A percentile compares a stretch with the other conserved stretches of the same genome.
Conservation (phyloP, 306 rosid genomes). For the Quercus cerris region DNA sequence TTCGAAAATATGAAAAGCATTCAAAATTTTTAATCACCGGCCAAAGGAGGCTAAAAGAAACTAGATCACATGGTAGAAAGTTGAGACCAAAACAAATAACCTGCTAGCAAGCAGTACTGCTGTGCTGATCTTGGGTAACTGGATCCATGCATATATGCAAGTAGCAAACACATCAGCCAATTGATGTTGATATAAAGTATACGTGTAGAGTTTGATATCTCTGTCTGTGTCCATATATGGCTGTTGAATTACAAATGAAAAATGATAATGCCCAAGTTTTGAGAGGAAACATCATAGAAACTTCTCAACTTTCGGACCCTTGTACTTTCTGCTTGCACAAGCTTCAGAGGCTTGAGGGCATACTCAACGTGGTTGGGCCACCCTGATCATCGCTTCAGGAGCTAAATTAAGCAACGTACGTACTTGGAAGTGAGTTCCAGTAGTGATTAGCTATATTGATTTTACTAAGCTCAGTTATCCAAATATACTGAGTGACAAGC, state of each 20-base stretch:
- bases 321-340: slow-evolving; percentile 16
- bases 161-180: not conserved
- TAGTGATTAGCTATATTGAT: not conserved
- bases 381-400: not conserved
- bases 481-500: not conserved
- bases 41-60: not conserved
- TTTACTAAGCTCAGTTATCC: not conserved
- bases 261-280: not conserved
- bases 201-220: not conserved
- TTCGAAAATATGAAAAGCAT: not conserved
- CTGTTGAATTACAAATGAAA: not conserved
- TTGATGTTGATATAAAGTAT: not conserved
- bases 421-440: not conserved
- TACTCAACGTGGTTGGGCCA: not conserved
- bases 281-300: slow-evolving; percentile 54
- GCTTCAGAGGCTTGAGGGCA: not conserved
- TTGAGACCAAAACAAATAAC: not conserved
- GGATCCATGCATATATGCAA: not conserved
- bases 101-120: not conserved
- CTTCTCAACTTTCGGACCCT: slow-evolving; percentile 36
- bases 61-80: not conserved
- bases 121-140: not conserved
- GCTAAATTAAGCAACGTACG: not conserved
- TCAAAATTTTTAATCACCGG: not conserved
- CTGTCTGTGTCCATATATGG: not conserved